phyloP scores from a whole-genome alignment of 2,329 filamentous ascomycete species.

The Chlorencoelia australis region DNA sequence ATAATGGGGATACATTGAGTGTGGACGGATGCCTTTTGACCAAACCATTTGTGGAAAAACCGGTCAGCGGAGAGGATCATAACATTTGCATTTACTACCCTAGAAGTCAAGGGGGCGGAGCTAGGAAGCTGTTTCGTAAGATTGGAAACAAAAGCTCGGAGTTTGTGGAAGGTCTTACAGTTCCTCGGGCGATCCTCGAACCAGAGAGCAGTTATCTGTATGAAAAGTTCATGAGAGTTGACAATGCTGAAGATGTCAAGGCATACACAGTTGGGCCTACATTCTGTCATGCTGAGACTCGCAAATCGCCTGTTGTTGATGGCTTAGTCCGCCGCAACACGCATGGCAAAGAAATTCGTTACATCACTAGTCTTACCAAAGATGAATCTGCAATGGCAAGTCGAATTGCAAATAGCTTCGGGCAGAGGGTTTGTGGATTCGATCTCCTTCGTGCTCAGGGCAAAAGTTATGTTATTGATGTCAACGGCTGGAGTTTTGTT shows the following conservation, averaged over 20 bases:
- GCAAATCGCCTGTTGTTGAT: slow-evolving; percentile 95
- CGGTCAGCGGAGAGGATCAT: slow-evolving; percentile 95
- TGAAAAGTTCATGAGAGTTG: slow-evolving; percentile 91
- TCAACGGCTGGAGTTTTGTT: slow-evolving; percentile 99
- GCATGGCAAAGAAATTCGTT: slow-evolving; percentile 92
- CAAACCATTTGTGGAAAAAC: slow-evolving; percentile 98
- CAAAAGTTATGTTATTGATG: slow-evolving; percentile 94
- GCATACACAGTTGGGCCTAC: slow-evolving; percentile 90
- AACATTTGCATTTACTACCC: slow-evolving; percentile 98
- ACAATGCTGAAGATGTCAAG: slow-evolving; percentile 97
- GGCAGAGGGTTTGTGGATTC: slow-evolving; percentile 91
- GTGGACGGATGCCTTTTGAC: slow-evolving; percentile 75
- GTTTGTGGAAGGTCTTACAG: slow-evolving; percentile 65
- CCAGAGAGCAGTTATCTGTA: slow-evolving; percentile 82
- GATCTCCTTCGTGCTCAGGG: slow-evolving; percentile 81
- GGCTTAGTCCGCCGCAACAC: slow-evolving; percentile 92
- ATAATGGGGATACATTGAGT: slow-evolving; percentile 76
- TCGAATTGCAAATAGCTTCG: slow-evolving; percentile 84
- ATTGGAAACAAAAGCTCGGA: slow-evolving; percentile 99
- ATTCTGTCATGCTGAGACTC: slow-evolving; percentile 93
- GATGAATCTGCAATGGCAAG: slow-evolving; percentile 80
- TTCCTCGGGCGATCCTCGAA: slow-evolving; percentile 76
- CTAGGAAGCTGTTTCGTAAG: slow-evolving; percentile 86
- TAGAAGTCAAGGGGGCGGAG: slow-evolving; percentile 75
- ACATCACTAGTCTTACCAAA: slow-evolving; percentile 74